Evolutionary conservation across 2,329 filamentous ascomycete genomes (phyloP).

Genomic region (Neofusicoccum laricinum): DNA sequence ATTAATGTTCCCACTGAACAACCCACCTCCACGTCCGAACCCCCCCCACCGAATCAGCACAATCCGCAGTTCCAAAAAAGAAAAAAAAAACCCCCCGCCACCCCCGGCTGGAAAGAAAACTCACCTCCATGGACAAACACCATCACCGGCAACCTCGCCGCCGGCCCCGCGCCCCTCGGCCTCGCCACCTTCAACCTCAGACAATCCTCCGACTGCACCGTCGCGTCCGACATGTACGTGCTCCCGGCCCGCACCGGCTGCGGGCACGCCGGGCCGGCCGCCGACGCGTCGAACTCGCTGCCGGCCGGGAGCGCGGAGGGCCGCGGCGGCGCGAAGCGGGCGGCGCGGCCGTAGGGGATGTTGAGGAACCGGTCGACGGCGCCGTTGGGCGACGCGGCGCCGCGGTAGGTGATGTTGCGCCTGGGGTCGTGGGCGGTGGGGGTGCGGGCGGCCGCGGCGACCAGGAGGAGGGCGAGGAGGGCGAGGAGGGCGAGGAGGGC

Average conservation of each 20-base stretch:
- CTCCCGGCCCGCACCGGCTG: constrained; percentile 35
- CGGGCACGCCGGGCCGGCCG: constrained; percentile 46
- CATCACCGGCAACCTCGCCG: constrained; percentile 50
- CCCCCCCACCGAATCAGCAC: not conserved
- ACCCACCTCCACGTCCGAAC: constrained; percentile 18
- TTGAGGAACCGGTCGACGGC: constrained; percentile 48
- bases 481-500: not conserved
- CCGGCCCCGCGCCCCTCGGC: constrained; percentile 41
- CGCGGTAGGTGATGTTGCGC: constrained; percentile 41
- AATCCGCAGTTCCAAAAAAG: too few species aligned
- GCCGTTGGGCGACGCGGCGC: constrained; percentile 37
- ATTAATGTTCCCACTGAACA: constrained; percentile 30
- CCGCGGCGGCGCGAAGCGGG: constrained; percentile 48
- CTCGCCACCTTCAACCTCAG: constrained; percentile 60
- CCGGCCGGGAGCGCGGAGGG: constrained; percentile 31
- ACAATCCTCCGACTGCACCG: constrained; percentile 52
- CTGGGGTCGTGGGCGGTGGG: not conserved
- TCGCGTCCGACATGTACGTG: constrained; percentile 35
- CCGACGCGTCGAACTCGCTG: constrained; percentile 37
- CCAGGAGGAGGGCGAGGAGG: not conserved
- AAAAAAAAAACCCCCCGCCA: not conserved
- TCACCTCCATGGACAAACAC: constrained; percentile 58
- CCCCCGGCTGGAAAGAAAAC: not conserved
- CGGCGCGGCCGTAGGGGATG: constrained; percentile 50
- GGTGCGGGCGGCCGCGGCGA: not conserved